Evolutionary conservation across 2,329 filamentous ascomycete species (phyloP).

Genomic region (Colletotrichum cereale): DNA sequence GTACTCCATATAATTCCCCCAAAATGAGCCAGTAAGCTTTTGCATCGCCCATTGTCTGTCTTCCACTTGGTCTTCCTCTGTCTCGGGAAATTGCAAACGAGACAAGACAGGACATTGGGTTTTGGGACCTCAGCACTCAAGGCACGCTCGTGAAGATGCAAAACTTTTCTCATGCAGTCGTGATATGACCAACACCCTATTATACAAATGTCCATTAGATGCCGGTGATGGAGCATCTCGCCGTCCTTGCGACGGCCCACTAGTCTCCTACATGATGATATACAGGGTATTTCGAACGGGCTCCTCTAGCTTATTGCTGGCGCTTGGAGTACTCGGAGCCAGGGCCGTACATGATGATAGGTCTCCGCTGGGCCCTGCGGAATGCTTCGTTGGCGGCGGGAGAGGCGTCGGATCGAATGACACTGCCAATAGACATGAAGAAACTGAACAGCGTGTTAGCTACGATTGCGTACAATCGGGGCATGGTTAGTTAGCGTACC

Average conservation of each 20-base stretch:
- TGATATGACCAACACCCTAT: conserved; percentile 35
- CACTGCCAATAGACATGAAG: conserved; percentile 99
- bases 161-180: conserved; percentile 37
- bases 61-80: neutral
- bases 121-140: neutral
- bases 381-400: conserved; percentile 82
- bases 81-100: neutral
- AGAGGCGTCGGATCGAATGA: conserved; percentile 91
- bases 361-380: conserved; percentile 77
- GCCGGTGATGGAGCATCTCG: conserved; percentile 24
- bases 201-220: conserved; percentile 36
- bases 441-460: conserved; percentile 65
- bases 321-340: conserved; percentile 48
- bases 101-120: neutral
- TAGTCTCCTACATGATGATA: conserved; percentile 32
- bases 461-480: neutral
- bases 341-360: conserved; percentile 71
- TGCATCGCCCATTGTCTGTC: neutral
- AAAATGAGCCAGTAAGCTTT: neutral
- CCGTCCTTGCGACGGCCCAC: conserved; percentile 5
- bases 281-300: conserved; percentile 25
- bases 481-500: conserved; percentile 66
- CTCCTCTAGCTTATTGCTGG: conserved; percentile 33
- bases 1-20: too few relatives aligned
- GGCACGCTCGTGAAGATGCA: conserved; percentile 15